Percentiles rank a stretch among this genome's conserved stretches.
Conservation (phyloP, 1,284 basidiomycete species). For the Ganoderma sinense region DNA sequence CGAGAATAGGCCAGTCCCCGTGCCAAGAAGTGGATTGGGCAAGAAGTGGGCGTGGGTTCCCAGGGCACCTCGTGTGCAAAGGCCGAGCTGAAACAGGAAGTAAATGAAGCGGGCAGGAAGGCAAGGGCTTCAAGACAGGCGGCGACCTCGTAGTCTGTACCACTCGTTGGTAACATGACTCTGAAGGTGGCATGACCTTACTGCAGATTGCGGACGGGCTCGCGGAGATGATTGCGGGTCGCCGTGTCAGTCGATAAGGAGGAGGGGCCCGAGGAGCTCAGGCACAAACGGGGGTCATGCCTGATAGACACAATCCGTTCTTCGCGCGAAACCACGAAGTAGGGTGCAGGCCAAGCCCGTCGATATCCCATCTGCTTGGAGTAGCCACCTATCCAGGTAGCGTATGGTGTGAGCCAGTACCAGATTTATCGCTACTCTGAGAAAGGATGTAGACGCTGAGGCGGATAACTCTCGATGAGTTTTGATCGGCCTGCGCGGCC, state of each 20-base stretch:
- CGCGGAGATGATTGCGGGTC: slow-evolving; percentile 11
- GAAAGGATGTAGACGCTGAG: neutral
- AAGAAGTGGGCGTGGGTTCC: neutral
- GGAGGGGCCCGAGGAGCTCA: slow-evolving; percentile 7
- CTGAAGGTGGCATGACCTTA: neutral
- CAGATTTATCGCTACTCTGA: neutral
- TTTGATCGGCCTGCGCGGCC: neutral
- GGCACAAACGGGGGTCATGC: neutral
- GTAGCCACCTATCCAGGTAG: neutral
- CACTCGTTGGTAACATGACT: neutral
- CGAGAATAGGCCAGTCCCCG: slow-evolving; percentile 6
- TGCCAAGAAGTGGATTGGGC: neutral
- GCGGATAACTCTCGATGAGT: neutral
- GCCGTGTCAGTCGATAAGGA: slow-evolving; percentile 7
- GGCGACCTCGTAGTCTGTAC: slow-evolving; percentile 6
- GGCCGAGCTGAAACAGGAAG: neutral
- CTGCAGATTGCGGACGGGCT: neutral
- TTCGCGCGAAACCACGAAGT: neutral
- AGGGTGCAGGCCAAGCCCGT: neutral
- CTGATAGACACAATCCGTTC: neutral
- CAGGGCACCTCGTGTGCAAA: slow-evolving; percentile 9
- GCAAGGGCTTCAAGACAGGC: neutral
- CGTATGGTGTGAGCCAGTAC: neutral
- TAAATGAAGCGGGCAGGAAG: neutral
- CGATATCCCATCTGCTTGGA: neutral